Conservation (phyloP, 441 rosid genomes). For the Croton setiger region DNA sequence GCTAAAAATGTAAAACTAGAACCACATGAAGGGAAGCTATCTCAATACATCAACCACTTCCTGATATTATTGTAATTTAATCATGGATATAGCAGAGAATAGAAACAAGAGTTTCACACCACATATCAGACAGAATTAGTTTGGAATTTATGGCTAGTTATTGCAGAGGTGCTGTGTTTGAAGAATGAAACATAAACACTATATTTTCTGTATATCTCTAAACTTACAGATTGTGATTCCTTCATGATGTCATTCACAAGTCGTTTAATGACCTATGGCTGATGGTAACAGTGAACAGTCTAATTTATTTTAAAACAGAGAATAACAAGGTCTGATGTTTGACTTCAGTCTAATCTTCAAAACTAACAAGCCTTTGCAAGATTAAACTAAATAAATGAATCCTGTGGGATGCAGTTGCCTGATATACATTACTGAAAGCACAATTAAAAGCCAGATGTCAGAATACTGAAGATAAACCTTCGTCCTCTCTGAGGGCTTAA, state of each 20-base stretch:
- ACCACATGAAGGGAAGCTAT: too few relatives aligned
- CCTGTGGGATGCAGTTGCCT: neutral
- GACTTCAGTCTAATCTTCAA: neutral
- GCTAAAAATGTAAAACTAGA: too few relatives aligned
- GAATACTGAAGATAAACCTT: constrained; percentile 54
- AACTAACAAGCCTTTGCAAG: neutral
- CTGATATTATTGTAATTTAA: too few relatives aligned
- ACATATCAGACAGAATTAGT: too few relatives aligned
- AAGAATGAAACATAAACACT: neutral
- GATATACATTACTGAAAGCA: neutral
- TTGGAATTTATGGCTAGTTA: too few relatives aligned
- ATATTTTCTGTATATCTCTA: neutral
- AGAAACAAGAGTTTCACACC: too few relatives aligned
- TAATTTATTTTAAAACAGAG: neutral
- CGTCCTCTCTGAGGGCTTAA: constrained; percentile 97
- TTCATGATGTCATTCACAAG: neutral
- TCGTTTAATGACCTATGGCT: neutral
- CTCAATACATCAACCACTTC: too few relatives aligned
- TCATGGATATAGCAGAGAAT: too few relatives aligned
- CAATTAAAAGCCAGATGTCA: constrained; percentile 16
- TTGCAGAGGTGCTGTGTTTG: neutral
- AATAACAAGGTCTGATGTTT: neutral
- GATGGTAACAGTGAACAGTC: neutral
- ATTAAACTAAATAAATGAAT: neutral
- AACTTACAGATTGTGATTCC: neutral